phyloP scores from a whole-genome alignment of 208 protist species.

The Leishmania lainsoni region DNA sequence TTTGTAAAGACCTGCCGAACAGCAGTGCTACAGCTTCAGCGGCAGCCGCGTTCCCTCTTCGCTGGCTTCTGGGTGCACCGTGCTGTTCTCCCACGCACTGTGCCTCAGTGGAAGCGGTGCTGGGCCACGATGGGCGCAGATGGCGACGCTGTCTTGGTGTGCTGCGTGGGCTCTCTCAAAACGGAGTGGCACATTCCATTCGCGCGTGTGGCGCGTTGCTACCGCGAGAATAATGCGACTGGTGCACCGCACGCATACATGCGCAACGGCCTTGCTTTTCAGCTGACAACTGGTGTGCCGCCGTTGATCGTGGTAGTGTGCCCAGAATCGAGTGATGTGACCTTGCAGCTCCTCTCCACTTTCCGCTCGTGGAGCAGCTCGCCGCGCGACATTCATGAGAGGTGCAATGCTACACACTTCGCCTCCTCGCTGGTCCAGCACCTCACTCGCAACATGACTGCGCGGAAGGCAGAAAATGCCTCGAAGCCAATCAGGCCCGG shows the following conservation, averaged over 20 bases:
- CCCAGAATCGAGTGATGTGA: constrained; percentile 31
- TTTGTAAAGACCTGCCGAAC: constrained; percentile 20
- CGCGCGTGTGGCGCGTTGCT: constrained; percentile 24
- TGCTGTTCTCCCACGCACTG: constrained; percentile 47
- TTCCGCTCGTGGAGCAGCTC: constrained; percentile 29
- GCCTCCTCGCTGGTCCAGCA: not conserved
- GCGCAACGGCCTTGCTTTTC: constrained; percentile 52
- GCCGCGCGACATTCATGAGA: not conserved
- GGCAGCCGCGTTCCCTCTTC: constrained; percentile 16
- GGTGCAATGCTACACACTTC: not conserved
- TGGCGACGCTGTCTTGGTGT: constrained; percentile 27
- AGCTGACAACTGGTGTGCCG: constrained; percentile 35
- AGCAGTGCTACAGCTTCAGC: constrained; percentile 22
- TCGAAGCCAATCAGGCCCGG: not conserved
- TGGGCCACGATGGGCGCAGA: constrained; percentile 41
- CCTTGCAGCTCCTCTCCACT: constrained; percentile 36
- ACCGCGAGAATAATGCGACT: constrained; percentile 16
- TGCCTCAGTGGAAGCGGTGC: constrained; percentile 50
- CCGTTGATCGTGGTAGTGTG: constrained; percentile 58
- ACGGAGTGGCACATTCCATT: constrained; percentile 30
- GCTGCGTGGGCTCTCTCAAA: constrained; percentile 26
- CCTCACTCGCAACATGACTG: not conserved
- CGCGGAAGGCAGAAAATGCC: not conserved
- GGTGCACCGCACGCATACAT: constrained; percentile 39
- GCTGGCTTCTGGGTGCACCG: constrained; percentile 68